Conservation (phyloP, 2,329 filamentous ascomycete species). For the Trichophyton benhamiae region DNA sequence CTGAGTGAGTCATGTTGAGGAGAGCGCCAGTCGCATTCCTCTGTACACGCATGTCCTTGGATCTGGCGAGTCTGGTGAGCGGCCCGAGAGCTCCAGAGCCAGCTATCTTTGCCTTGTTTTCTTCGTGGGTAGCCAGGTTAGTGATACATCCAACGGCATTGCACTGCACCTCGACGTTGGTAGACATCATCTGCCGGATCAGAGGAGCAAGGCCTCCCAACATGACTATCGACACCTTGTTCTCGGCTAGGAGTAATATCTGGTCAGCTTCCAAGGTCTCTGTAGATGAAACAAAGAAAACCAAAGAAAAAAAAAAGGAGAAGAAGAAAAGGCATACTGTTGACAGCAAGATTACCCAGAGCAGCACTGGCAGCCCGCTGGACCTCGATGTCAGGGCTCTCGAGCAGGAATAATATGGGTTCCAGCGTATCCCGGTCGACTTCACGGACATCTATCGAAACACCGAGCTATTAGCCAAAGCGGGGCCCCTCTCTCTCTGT, state of each 20-base stretch:
- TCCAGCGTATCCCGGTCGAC: slow-evolving; percentile 91
- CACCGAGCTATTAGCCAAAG: not conserved
- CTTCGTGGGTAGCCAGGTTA: slow-evolving; percentile 93
- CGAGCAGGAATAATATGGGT: slow-evolving; percentile 86
- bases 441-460: slow-evolving; percentile 70
- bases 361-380: slow-evolving; percentile 93
- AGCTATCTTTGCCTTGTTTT: slow-evolving; percentile 98
- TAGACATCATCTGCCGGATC: slow-evolving; percentile 95
- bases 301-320: not conserved
- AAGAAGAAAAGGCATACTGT: slow-evolving; percentile 51
- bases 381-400: slow-evolving; percentile 92
- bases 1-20: slow-evolving; percentile 98
- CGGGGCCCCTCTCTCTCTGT: too few species aligned
- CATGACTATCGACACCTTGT: slow-evolving; percentile 92
- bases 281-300: not conserved
- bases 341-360: slow-evolving; percentile 88
- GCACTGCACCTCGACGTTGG: slow-evolving; percentile 97
- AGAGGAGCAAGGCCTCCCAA: slow-evolving; percentile 81
- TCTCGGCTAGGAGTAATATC: slow-evolving; percentile 54
- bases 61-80: slow-evolving; percentile 83
- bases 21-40: slow-evolving; percentile 92
- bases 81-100: slow-evolving; percentile 85
- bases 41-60: slow-evolving; percentile 96
- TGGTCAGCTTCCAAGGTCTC: too few species aligned
- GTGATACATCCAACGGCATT: slow-evolving; percentile 99